Evolutionary conservation across 805 yeast genomes (phyloP), one percentile per base, ranked within the genome.

Genomic region (Myxozyma kluyveri): DNA sequence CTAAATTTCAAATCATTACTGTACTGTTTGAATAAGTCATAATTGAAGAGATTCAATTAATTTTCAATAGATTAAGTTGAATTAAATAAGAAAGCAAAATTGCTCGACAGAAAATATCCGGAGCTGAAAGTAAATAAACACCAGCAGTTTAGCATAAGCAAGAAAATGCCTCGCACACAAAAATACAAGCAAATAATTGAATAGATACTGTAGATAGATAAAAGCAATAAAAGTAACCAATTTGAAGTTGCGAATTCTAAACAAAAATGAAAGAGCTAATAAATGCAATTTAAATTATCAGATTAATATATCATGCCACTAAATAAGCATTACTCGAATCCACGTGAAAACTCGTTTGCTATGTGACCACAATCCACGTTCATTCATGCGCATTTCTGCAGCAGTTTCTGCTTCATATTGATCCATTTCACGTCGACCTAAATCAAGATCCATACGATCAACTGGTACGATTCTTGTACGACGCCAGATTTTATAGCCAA

Each of bases 351-450:
- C 24, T 9, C 49, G 49, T 24, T 49, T 49, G 3, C 50, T 42
- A 5, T 22, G 32, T 4, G 42, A 38, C 57, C 50, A 47, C 9
- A 54, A 19, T 14, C 52, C 49, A 31, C 51, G 50, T 45, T 54
- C 59, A 37, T 41, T 43, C 50, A 35, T 40, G 4, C 52, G 36
- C 33, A 51, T 40, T 47, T 56, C 60, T 21, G 37, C 50, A 7
- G 45, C 52, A 2, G 60, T 56, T 42, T 56, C 60, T 31, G 60
- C 60, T 27, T 56, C 60, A 24, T 56, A 56, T n/a, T 88, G 72
- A 67, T 88, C 96, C 69, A 83, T 80, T 65, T 88, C 96, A 45
- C 93, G 75, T 61, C 96, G 73, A 1, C 96, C 96, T 0, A 88
- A 78, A 66, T 88, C 96, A 65, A 85, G 76, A 66, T 88, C 95